Percentiles rank a stretch among this genome's conserved stretches.
phyloP scores from a whole-genome alignment of 78 protist species.

The Pigoraptor vietnamica region DNA sequence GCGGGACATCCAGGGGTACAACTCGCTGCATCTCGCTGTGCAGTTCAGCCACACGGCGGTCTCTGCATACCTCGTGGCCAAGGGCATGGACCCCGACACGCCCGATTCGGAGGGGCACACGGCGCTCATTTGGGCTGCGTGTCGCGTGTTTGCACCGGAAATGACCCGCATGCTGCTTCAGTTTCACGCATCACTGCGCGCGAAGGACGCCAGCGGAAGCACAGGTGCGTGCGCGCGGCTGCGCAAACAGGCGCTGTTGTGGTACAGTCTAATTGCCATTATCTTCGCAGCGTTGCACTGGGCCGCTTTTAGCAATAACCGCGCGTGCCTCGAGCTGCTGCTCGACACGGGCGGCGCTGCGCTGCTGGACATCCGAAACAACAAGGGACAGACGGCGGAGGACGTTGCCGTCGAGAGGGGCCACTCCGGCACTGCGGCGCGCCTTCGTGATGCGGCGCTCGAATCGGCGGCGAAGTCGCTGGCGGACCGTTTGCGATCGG shows the following conservation, averaged over 20 bases:
- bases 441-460: background rate
- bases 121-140: conserved; percentile 19
- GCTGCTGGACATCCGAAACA: background rate
- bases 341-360: background rate
- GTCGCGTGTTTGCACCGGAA: conserved; percentile 11
- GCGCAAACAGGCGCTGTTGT: too few relatives aligned
- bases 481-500: background rate
- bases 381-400: conserved; percentile 8
- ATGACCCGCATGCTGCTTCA: background rate
- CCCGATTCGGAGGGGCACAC: conserved; percentile 15
- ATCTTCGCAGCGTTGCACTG: conserved; percentile 24
- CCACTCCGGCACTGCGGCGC: background rate
- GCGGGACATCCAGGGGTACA: conserved; percentile 22
- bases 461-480: background rate
- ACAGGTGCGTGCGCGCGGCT: background rate
- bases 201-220: background rate
- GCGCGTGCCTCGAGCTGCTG: background rate
- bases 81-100: conserved; percentile 2
- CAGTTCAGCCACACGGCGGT: conserved; percentile 15
- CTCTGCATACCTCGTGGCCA: conserved; percentile 11
- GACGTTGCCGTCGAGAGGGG: conserved; percentile 4
- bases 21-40: conserved; percentile 14
- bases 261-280: too few relatives aligned
- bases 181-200: background rate
- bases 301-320: conserved; percentile 8